Evolutionary conservation across 2,329 filamentous ascomycete genomes (phyloP).

Genomic region (Cercospora sojina): DNA sequence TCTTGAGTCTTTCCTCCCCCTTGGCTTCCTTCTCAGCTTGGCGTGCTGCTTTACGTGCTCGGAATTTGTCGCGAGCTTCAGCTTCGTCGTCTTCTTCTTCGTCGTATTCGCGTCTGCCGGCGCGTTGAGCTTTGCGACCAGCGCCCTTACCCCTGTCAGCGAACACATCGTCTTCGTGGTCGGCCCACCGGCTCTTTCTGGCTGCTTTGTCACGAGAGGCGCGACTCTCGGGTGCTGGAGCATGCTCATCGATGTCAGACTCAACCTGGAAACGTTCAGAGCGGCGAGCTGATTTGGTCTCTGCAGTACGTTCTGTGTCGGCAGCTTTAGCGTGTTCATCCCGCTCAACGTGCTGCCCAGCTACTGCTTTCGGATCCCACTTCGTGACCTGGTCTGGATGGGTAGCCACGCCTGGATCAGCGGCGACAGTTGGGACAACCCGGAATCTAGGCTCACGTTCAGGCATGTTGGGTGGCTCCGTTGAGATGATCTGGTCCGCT

Average conservation of each 20-base stretch:
- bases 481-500: constrained; percentile 1
- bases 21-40: constrained; percentile 24
- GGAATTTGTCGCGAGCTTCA: constrained; percentile 31
- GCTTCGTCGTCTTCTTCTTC: constrained; percentile 34
- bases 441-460: constrained; percentile 2
- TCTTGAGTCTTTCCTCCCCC: constrained; percentile 28
- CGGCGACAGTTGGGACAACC: not conserved
- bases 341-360: not conserved
- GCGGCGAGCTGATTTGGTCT: not conserved
- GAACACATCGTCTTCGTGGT: constrained; percentile 21
- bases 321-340: not conserved
- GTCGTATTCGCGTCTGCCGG: constrained; percentile 23
- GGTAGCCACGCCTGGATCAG: not conserved
- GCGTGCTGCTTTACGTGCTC: constrained; percentile 28
- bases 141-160: constrained; percentile 21
- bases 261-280: constrained; percentile 2
- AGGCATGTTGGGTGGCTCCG: not conserved
- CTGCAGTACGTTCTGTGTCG: not conserved
- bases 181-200: constrained; percentile 21
- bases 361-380: not conserved
- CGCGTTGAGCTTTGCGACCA: constrained; percentile 21
- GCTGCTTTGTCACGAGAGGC: constrained; percentile 13
- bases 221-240: constrained; percentile 2
- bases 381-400: not conserved
- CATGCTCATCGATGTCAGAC: not conserved